Base-by-base conservation (phyloP, 352 stramenopile genomes). In the Globisporangium ultimum region DNA sequence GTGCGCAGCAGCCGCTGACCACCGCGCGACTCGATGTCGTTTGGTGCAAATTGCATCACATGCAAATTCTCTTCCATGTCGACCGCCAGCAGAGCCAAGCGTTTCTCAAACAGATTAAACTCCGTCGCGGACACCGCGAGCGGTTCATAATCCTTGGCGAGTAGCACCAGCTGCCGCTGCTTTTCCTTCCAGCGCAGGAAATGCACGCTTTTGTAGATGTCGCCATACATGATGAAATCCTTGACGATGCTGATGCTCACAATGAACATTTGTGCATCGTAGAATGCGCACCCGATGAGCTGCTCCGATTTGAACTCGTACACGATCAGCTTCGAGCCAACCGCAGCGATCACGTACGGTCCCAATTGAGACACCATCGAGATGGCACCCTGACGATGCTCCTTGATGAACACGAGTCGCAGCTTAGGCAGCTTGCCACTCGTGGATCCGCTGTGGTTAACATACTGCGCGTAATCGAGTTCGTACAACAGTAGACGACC, bases 281-380 rank as follows among this genome's bases (percentile, higher is more conserved):
- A 95, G 60, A 95, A 95, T 0, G 86, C 84, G 52, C 86, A 95
- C 1, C 82, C 84, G 52, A 93, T 80, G 46, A 93, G 68, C 65
- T 95, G 84, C 57, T 92, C 84, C 21, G 81, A 91, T 70, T 95
- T 95, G 76, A 91, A 91, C 55, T 93, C 82, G 64, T 95, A 93
- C 67, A 93, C 82, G 49, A 95, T 95, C 28, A 95, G 70, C 66
- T 95, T 95, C 20, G 87, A 92, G 20, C 86, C 86, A 12, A 95
- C 84, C 7, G 86, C 80, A 0, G 85, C 84, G n/a, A 95, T 61
- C 32, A 95, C 84, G 54, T 93, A 93, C 38, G 83, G 79, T 4
- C 86, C 86, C 8, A 95, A 70, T 58, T 93, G 84, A 0, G 80
- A 24, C 1, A 95, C 84, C 47, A 69, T 78, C 11, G 86, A 93